phyloP scores from a whole-genome alignment of 2,329 filamentous ascomycete species.

The Cercospora zeae-maydis region DNA sequence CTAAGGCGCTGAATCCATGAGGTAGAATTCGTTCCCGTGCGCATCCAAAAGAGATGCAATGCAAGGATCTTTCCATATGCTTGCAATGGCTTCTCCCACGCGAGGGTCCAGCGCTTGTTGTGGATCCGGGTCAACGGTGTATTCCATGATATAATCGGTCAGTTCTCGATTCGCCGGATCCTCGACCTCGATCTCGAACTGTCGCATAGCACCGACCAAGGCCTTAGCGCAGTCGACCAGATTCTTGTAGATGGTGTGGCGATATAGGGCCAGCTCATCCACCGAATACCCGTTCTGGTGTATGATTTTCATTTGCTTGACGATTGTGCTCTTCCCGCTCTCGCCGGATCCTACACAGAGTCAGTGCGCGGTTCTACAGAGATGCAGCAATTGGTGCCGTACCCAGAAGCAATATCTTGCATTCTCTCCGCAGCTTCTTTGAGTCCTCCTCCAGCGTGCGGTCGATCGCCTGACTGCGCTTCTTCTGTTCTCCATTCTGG shows the following conservation, averaged over 20 bases:
- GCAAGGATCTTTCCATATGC: constrained; percentile 85
- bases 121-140: constrained; percentile 85
- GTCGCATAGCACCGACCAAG: constrained; percentile 83
- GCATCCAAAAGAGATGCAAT: constrained; percentile 75
- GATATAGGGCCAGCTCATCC: constrained; percentile 90
- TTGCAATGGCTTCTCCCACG: constrained; percentile 77
- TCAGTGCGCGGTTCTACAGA: constrained; percentile 15
- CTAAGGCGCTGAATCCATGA: constrained; percentile 99
- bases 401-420: constrained; percentile 97
- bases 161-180: constrained; percentile 68
- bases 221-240: constrained; percentile 94
- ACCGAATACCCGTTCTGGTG: constrained; percentile 96
- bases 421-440: constrained; percentile 87
- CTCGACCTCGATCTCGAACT: constrained; percentile 80
- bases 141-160: constrained; percentile 77
- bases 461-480: constrained; percentile 94
- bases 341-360: constrained; percentile 76
- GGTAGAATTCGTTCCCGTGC: constrained; percentile 94
- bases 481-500: constrained; percentile 85
- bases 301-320: constrained; percentile 99
- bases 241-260: constrained; percentile 97
- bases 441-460: constrained; percentile 91
- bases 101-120: constrained; percentile 76
- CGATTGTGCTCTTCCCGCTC: constrained; percentile 98
- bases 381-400: constrained; percentile 37